Evolutionary conservation across 805 yeast genomes (phyloP), one percentile per base, ranked within the genome.

Genomic region (Ogataea angusta): DNA sequence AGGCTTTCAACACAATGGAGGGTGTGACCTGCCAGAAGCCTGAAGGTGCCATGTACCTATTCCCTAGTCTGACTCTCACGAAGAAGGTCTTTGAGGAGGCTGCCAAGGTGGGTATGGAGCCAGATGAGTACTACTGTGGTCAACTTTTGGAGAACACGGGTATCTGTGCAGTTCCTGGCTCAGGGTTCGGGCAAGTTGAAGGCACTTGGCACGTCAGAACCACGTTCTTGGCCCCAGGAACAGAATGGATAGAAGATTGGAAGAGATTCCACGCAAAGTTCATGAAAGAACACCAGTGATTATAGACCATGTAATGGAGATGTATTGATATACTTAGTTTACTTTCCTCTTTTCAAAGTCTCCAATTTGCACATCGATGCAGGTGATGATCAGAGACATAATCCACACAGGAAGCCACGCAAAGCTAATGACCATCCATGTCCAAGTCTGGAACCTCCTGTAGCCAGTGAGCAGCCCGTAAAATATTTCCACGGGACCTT

Each of bases 11-110:
- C 40, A 59, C 73, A 27, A 78, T 93, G 85, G 85, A 84, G 47
- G 95, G 91, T 48, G 83, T 93, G 35, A 65, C 75, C 18, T 90
- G 97, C 64, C 88, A 87, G 65, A 76, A 77, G 49, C 98, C 99
- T 31, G 79, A 84, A 69, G 99, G 99, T 51, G 97, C 99, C 30
- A 91, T 93, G 99, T 93, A 93, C 66, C 70, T 93, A 46, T 93
- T 88, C 78, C 99, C 99, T 33, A 73, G 69, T 48, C 66, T 93
- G 43, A 62, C 75, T 24, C 67, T 93, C 42, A 80, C 86, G 12
- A 73, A 75, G 13, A 73, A 73, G 49, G 89, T 88, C 10, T 68
- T 78, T 35, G 69, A 69, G 19, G 72, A 70, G 30, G 95, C 97
- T 24, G 67, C 70, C 40, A 68, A 71, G 40, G 56, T 60, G 22